These are phyloP conservation scores for Dactylellina parvicollis DNA, from an alignment of 2,329 filamentous ascomycete species.

Conservation along the genomic window DNA sequence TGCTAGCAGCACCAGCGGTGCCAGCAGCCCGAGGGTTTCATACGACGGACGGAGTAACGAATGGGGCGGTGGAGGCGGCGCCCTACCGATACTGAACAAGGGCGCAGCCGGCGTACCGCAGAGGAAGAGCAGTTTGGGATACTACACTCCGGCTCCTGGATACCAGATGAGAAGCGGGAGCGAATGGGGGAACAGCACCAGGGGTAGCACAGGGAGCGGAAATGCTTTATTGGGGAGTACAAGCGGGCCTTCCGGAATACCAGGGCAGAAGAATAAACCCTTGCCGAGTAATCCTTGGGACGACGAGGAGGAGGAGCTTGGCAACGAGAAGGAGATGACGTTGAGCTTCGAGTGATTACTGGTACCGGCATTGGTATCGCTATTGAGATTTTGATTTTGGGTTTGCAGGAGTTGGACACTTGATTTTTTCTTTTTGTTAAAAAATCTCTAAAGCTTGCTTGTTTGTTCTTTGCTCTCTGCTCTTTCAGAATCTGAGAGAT, in stretches of 20 bases:
- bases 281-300: constrained; percentile 74
- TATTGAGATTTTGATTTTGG: background rate
- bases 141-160: constrained; percentile 27
- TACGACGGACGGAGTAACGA: constrained; percentile 38
- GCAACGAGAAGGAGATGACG: constrained; percentile 77
- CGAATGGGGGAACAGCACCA: constrained; percentile 45
- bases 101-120: constrained; percentile 18
- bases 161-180: constrained; percentile 41
- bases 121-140: constrained; percentile 48
- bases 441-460: too few species aligned
- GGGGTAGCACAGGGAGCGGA: constrained; percentile 33
- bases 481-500: background rate
- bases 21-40: constrained; percentile 41
- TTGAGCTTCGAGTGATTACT: constrained; percentile 78
- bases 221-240: constrained; percentile 29
- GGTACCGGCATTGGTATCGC: background rate
- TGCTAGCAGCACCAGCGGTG: constrained; percentile 14
- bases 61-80: constrained; percentile 40
- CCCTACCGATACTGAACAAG: constrained; percentile 43
- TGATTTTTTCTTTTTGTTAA: background rate
- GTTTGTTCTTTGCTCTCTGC: background rate
- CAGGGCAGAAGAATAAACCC: constrained; percentile 23
- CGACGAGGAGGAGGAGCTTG: constrained; percentile 74
- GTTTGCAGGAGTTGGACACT: background rate
- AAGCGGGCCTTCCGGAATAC: constrained; percentile 14